phyloP scores from a whole-genome alignment of 2,329 filamentous ascomycete species.

The Cercospora brassicicola region DNA sequence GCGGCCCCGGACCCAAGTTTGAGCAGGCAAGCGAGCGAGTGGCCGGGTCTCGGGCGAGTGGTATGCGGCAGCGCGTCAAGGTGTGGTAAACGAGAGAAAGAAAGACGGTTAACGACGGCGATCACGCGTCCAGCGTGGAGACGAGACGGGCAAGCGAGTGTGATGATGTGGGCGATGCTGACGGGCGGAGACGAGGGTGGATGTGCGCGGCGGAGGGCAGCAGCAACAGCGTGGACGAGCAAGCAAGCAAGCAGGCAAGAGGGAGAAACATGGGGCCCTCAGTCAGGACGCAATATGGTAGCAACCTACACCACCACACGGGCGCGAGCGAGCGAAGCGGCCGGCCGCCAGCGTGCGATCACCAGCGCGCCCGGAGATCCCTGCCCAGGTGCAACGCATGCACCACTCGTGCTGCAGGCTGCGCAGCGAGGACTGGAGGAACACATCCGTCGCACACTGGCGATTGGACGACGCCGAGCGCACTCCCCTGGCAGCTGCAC shows the following conservation, averaged over 20 bases:
- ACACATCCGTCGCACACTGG: neutral
- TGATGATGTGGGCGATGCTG: conserved; percentile 1
- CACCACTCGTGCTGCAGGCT: neutral
- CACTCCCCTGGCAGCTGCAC: neutral
- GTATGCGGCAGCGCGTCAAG: conserved; percentile 2
- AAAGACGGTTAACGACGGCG: neutral
- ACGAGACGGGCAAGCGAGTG: conserved; percentile 16
- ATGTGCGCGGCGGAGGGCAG: neutral
- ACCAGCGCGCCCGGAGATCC: neutral
- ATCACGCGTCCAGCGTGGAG: neutral
- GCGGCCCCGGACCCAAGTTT: neutral
- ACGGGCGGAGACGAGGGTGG: conserved; percentile 13
- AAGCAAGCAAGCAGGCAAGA: neutral
- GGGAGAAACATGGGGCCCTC: conserved; percentile 2
- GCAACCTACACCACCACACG: neutral
- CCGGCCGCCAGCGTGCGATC: neutral
- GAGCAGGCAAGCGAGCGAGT: neutral
- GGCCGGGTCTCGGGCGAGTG: neutral
- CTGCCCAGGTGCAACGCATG: neutral
- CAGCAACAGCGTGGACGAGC: neutral
- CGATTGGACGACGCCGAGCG: neutral
- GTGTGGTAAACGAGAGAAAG: neutral
- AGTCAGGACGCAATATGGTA: neutral
- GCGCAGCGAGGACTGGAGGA: neutral
- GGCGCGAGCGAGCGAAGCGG: neutral